phyloP scores from a whole-genome alignment of 805 yeast species.

The Candida vartiovaarae region DNA sequence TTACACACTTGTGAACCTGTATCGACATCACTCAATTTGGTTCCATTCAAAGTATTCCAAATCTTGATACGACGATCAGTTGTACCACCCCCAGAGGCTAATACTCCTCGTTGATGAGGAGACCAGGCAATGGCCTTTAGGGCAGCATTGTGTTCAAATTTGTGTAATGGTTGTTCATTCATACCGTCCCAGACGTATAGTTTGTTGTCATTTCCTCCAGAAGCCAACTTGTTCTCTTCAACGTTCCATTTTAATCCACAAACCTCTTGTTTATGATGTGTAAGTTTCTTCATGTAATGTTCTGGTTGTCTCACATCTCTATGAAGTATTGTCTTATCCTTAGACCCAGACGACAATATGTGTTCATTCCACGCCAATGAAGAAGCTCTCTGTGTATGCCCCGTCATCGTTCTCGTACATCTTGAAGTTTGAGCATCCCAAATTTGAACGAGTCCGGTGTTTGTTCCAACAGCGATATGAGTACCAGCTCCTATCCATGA shows the following conservation, averaged over 20 bases:
- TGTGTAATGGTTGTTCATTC: constrained; percentile 58
- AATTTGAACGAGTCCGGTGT: constrained; percentile 80
- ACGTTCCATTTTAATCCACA: constrained; percentile 94
- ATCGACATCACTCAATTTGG: constrained; percentile 69
- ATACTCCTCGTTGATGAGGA: constrained; percentile 88
- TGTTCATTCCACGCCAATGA: constrained; percentile 94
- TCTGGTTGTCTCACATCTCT: constrained; percentile 87
- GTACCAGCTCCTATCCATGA: constrained; percentile 95
- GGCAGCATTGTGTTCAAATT: constrained; percentile 88
- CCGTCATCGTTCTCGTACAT: constrained; percentile 86
- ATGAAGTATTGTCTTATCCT: constrained; percentile 79
- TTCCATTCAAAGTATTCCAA: constrained; percentile 86
- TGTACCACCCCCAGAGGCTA: constrained; percentile 97
- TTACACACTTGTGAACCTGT: constrained; percentile 97
- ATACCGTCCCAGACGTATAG: constrained; percentile 82
- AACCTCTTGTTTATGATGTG: constrained; percentile 84
- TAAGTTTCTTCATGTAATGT: constrained; percentile 67
- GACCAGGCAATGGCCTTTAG: constrained; percentile 97
- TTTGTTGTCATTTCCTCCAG: constrained; percentile 93
- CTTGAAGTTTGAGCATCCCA: constrained; percentile 86
- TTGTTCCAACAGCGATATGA: constrained; percentile 89
- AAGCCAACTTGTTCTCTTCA: constrained; percentile 85
- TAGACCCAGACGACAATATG: constrained; percentile 76
- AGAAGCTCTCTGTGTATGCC: constrained; percentile 79
- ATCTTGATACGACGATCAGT: constrained; percentile 85